Conservation (phyloP, 345 rosid genomes). For the Limnanthes douglasii region DNA sequence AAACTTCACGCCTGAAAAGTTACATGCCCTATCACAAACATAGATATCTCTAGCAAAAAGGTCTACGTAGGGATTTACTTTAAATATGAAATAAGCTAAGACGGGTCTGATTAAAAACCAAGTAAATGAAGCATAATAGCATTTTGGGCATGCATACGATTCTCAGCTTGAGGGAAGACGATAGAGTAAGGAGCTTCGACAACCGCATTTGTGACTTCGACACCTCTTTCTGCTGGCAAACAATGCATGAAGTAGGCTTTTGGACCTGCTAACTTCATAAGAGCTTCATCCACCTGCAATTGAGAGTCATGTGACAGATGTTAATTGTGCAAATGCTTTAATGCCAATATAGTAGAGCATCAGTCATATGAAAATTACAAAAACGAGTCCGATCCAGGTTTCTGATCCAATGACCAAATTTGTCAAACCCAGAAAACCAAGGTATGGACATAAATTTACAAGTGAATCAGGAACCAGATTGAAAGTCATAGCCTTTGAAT, state of each 20-base stretch:
- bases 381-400: not conserved
- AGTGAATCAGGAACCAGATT: too few relatives aligned
- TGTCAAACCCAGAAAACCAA: not conserved
- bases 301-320: not conserved
- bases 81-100: constrained; percentile 5
- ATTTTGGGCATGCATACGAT: constrained; percentile 91
- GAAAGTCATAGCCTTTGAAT: too few relatives aligned
- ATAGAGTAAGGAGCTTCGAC: constrained; percentile 85
- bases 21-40: constrained; percentile 9
- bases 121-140: constrained; percentile 76
- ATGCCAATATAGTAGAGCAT: too few relatives aligned
- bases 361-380: not conserved
- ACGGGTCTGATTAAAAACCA: constrained; percentile 21
- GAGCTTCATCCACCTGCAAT: constrained; percentile 67
- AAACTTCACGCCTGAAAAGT: not conserved
- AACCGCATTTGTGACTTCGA: constrained; percentile 75
- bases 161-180: constrained; percentile 91
- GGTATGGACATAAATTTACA: not conserved
- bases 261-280: constrained; percentile 79
- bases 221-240: constrained; percentile 95
- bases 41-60: constrained; percentile 1
- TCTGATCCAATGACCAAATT: not conserved
- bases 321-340: constrained; percentile 2
- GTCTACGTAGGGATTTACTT: not conserved
- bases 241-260: constrained; percentile 95